Percentiles rank a stretch among this genome's conserved stretches.
phyloP scores from a whole-genome alignment of 169 alveolate genomes.

The Plasmodium gallinaceum region DNA sequence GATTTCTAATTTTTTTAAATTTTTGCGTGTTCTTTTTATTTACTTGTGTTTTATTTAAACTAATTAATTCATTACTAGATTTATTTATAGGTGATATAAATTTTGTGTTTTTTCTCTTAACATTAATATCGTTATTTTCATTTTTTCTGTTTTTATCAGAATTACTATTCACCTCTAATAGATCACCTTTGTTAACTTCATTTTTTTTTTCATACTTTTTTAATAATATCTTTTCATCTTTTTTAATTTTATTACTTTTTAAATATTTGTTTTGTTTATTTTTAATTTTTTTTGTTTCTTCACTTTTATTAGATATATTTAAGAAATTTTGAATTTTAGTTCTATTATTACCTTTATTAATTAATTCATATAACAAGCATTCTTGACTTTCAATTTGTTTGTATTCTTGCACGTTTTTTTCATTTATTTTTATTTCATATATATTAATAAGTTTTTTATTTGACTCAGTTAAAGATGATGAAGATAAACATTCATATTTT shows the following conservation, averaged over 20 bases:
- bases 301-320: background rate
- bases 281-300: background rate
- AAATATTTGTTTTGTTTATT: too few species aligned
- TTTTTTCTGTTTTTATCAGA: background rate
- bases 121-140: background rate
- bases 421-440: background rate
- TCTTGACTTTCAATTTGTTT: constrained; percentile 17
- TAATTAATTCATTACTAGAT: background rate
- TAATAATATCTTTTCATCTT: background rate
- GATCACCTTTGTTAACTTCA: background rate
- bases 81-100: background rate
- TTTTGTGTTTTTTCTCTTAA: background rate
- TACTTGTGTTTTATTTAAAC: background rate
- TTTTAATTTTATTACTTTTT: too few species aligned
- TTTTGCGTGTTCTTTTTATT: background rate
- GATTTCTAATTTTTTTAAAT: background rate
- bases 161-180: background rate
- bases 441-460: background rate
- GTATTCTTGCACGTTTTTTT: background rate
- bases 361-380: constrained; percentile 33
- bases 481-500: constrained; percentile 34
- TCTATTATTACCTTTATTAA: constrained; percentile 23
- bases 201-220: background rate
- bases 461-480: constrained; percentile 22
- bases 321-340: constrained; percentile 23